Conservation (phyloP, 768 basidiomycete genomes). For the Lyophyllum shimeji region DNA sequence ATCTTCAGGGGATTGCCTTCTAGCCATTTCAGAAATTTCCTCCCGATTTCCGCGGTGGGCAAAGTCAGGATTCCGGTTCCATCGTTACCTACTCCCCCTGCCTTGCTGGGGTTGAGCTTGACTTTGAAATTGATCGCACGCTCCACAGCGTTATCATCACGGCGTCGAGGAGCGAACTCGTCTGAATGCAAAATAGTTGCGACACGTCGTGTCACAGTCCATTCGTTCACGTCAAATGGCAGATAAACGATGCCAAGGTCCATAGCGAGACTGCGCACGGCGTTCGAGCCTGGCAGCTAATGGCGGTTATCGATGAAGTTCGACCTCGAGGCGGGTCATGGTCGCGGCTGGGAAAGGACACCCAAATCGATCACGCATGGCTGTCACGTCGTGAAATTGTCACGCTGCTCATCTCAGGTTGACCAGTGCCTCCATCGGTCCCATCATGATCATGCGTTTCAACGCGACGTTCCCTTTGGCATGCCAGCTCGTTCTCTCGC, state of each 20-base stretch:
- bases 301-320: constrained; percentile 8
- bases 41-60: constrained; percentile 36
- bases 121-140: constrained; percentile 61
- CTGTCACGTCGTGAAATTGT: neutral
- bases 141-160: constrained; percentile 27
- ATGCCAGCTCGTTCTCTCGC: neutral
- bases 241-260: constrained; percentile 36
- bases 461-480: neutral
- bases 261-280: constrained; percentile 24
- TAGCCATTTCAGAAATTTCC: constrained; percentile 47
- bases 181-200: constrained; percentile 57
- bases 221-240: constrained; percentile 45
- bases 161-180: constrained; percentile 39
- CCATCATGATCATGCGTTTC: neutral
- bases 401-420: neutral
- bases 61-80: constrained; percentile 46
- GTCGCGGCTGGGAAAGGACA: no score
- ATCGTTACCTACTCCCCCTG: constrained; percentile 54
- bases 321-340: no score
- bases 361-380: no score
- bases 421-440: no score
- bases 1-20: constrained; percentile 41
- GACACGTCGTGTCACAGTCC: constrained; percentile 57
- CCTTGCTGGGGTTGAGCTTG: constrained; percentile 44
- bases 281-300: neutral